Evolutionary conservation across 2,329 filamentous ascomycete species (phyloP), one percentile per base, ranked within the genome.

Genomic region (Intubia oerlemansii): DNA sequence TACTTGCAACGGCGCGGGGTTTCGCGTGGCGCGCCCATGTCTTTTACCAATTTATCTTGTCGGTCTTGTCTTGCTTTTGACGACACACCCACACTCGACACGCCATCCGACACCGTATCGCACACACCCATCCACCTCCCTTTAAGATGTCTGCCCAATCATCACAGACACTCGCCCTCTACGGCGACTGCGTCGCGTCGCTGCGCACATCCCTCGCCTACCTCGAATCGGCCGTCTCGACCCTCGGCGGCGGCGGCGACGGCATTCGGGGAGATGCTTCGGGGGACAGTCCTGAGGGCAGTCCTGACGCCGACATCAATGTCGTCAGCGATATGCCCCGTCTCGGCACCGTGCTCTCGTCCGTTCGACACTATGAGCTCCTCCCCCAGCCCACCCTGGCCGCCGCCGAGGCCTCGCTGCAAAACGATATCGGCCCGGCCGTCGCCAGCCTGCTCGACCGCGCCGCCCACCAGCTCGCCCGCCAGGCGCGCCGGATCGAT

Each of bases 381-480:
- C 78, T 92, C 40, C 79, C 82, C 11, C 80, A 91, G 46, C 68
- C 76, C 10, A 78, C 78, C 29, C 67, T 93, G 25, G 71, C 73
- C 35, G 65, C 74, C 36, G 84, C 84, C 18, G 84, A 93, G 50
- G 62, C 78, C 39, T 73, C 80, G 5, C 67, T 93, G 12, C 74
- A 82, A 41, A 77, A 80, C 42, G 82, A 91, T 46, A 88, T 92
- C 40, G 73, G 75, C n/a, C 84, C 84, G 7, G 82, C 81, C 48
- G 77, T 91, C 37, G 59, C 72, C 17, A 66, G 70, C 33, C 66
- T 93, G 3, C 69, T 93, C 29, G 65, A 71, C 36, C 73, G 82
- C 39, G 80, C 82, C n/a, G 72, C 81, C 39, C 70, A 73, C 36
- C 75, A 91, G 43, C 64, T 90, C 22, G 79, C 84, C 41, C 78